These are phyloP conservation scores for Fusarium hostae DNA, from an alignment of 2,329 filamentous ascomycete species.

Conservation along the genomic window DNA sequence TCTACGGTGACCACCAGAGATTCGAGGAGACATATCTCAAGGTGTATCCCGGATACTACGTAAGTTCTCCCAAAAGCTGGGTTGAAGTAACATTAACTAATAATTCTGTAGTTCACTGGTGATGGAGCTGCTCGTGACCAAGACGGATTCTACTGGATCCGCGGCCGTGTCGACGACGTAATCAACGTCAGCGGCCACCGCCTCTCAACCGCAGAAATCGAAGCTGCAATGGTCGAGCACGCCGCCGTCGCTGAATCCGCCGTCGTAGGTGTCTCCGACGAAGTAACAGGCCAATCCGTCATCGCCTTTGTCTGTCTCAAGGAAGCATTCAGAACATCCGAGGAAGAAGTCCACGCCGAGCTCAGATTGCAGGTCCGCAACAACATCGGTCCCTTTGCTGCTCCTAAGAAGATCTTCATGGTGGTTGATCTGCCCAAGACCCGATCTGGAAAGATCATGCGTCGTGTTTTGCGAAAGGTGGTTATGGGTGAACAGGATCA, in stretches of 20 bases:
- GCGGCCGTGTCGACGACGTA: constrained; percentile 93
- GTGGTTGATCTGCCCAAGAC: constrained; percentile 94
- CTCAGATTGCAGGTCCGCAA: constrained; percentile 89
- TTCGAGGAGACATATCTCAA: constrained; percentile 98
- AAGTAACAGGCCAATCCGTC: constrained; percentile 91
- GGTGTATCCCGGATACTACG: constrained; percentile 94
- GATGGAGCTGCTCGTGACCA: constrained; percentile 92
- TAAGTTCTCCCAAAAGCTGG: constrained; percentile 55
- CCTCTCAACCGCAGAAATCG: constrained; percentile 95
- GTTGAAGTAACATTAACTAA: background rate
- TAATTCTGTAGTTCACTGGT: constrained; percentile 72
- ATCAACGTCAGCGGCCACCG: constrained; percentile 96
- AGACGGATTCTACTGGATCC: constrained; percentile 98
- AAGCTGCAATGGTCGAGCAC: constrained; percentile 92
- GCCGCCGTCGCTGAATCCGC: constrained; percentile 86
- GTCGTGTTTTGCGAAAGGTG: constrained; percentile 92
- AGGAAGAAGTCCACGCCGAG: constrained; percentile 81
- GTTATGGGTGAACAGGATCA: constrained; percentile 93
- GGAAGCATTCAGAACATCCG: constrained; percentile 56
- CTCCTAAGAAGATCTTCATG: constrained; percentile 87
- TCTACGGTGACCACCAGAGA: constrained; percentile 92
- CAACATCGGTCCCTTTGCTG: constrained; percentile 92
- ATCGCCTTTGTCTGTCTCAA: constrained; percentile 93
- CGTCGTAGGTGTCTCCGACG: constrained; percentile 88
- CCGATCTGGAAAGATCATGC: constrained; percentile 95